Base-by-base conservation (phyloP, 2,329 filamentous ascomycete genomes). In the Cladophialophora exuberans region DNA sequence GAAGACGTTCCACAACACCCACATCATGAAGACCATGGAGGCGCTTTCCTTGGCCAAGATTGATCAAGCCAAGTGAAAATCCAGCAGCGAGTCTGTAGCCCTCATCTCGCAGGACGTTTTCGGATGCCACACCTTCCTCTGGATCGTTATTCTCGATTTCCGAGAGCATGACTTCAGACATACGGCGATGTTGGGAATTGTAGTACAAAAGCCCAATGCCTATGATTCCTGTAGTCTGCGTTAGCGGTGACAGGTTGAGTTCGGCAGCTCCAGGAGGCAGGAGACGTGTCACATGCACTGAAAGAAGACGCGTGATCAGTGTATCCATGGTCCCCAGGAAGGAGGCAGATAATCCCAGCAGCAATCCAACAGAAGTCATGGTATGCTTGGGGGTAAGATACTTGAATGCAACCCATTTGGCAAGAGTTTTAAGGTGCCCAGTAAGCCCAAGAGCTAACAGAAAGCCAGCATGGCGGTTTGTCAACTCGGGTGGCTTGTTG, bases 311-410 rank as follows among this genome's bases (percentile, higher is more conserved):
- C 6, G 94, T 97, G 57, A 97, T 93, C 23, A 97, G 80, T 1
- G 90, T 94, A 70, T 99, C 94, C 93, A 97, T 97, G 2, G 92
- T 97, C 1, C 95, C 94, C 63, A 97, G 80, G 68, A 96, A 96
- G 1, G 94, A 97, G 22, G 90, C 94, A 6, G 94, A 92, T 15
- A 99, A 79, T 1, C 94, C 94, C 0, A 99, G 79, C 2, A 99
- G 79, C n/a, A 99, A 78, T 7, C 94, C 94, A 51, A 99, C 93
- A 1, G 94, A 97, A 20, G 94, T 97, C 94, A 99, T 99, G 22
- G 92, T 96, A 71, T 99, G 95, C 67, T 99, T 99, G 1, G 94
- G 93, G 0, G 94, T 99, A n/a, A 99, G 78, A 64, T 99, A 99
- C 68, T 97, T 97, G 81, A 97, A 99, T 6, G 92, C 93, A 38